phyloP scores from a whole-genome alignment of 1,284 basidiomycete species.

The Lignosus rhinocerotis region DNA sequence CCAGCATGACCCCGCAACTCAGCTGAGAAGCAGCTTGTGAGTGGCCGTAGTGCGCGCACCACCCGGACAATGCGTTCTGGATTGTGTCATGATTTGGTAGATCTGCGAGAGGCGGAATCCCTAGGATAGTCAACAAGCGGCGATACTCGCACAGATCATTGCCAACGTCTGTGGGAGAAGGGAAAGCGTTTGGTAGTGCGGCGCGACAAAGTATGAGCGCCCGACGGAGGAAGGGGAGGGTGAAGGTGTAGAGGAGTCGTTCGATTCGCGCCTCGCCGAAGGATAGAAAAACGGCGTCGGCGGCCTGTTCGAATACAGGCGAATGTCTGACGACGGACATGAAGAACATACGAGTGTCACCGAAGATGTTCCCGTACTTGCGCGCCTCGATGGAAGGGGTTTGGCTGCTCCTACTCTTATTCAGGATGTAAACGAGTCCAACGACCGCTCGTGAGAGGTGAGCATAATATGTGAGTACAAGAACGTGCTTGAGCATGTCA shows the following conservation, averaged over 20 bases:
- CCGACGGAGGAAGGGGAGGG: constrained; percentile 91
- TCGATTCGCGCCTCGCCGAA: constrained; percentile 83
- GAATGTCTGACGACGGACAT: constrained; percentile 81
- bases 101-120: constrained; percentile 76
- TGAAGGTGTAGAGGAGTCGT: constrained; percentile 87
- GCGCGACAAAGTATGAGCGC: constrained; percentile 86
- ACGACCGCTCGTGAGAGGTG: constrained; percentile 84
- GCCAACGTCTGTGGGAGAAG: constrained; percentile 40
- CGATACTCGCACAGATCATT: constrained; percentile 66
- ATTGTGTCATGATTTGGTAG: constrained; percentile 79
- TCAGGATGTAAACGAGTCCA: constrained; percentile 76
- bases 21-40: constrained; percentile 72
- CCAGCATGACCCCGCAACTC: constrained; percentile 74
- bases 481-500: constrained; percentile 83
- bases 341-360: constrained; percentile 82
- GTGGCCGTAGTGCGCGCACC: constrained; percentile 81
- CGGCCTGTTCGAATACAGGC: constrained; percentile 77
- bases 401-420: constrained; percentile 61
- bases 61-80: constrained; percentile 80
- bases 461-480: constrained; percentile 86
- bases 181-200: constrained; percentile 65
- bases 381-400: constrained; percentile 46
- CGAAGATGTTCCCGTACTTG: constrained; percentile 65
- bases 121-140: constrained; percentile 76
- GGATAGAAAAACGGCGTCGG: constrained; percentile 71